Evolutionary conservation across 148 eudicot species (phyloP), one percentile per base, ranked within the genome.

Genomic region (Amaranthus palmeri): DNA sequence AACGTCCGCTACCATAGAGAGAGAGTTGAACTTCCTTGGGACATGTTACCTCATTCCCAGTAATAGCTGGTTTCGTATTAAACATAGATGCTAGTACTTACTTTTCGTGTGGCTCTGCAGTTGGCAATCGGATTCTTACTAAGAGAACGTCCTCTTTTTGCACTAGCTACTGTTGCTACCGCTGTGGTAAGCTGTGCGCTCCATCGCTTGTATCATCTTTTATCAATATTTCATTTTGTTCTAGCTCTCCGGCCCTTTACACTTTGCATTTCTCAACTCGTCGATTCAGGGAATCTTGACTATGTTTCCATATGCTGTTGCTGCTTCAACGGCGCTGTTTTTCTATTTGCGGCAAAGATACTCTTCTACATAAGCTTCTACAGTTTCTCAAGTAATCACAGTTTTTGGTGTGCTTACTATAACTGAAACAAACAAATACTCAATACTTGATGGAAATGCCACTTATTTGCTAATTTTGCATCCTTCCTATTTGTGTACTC

Each of bases 131-230:
- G 98, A 3, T 90, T 88, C 85, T 69, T 93, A 58, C 71, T 93
- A 76, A 81, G 95, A 77, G 91, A 90, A 59, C 96, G 89, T 40
- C 98, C 98, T 54, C 78, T 90, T 6, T 86, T 93, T 72, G 95
- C 98, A 17, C 57, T 93, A 44, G 98, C 98, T n/a, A 88, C 95
- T 18, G 96, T 90, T 77, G 98, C 96, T 54, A 80, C 90, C 43
- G 88, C 80, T 65, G 95, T 93, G 88, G 98, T 90, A 84, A 53
- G 81, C 13, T 47, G 51, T 60, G 15, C 40, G 15, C 73, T 53
- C 3, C 61, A 53, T 18, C 44, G 36, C n/a, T 17, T 69, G n/a
- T 15, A 11, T 2, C 4, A 8, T 59, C 47, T 18, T 25, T 7
- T 12, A 43, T 44, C 42, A 63, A 13, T 45, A 44, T 45, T 17